Percentiles rank a stretch among this genome's conserved stretches.
Conservation (phyloP, 2,329 filamentous ascomycete species). For the Sporothrix phasma region DNA sequence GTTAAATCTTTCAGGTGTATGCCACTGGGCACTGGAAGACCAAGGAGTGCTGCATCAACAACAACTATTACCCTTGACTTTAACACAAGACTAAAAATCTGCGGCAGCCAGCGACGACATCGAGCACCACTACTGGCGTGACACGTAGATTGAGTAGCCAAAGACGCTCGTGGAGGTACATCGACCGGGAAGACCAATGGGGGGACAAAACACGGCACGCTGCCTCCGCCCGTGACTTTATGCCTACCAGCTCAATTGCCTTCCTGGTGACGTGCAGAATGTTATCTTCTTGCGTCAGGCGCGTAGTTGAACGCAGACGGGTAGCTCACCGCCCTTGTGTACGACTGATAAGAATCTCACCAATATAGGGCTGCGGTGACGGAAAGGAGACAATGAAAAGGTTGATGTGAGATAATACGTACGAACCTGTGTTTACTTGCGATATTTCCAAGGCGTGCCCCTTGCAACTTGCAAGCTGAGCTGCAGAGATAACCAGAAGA, state of each 20-base stretch:
- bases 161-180: not conserved
- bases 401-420: not conserved
- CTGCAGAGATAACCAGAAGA: not conserved
- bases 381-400: not conserved
- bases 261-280: not conserved
- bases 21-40: not conserved
- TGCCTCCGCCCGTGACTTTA: not conserved
- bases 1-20: too few species aligned
- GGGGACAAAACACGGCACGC: not conserved
- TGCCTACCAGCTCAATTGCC: not conserved
- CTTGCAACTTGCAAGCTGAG: too few species aligned
- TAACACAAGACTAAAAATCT: too few species aligned
- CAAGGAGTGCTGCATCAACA: not conserved
- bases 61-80: not conserved
- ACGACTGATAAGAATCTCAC: not conserved
- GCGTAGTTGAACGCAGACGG: not conserved
- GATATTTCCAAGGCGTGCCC: too few species aligned
- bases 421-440: not conserved
- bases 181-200: not conserved
- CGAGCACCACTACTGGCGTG: not conserved
- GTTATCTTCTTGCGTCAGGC: not conserved
- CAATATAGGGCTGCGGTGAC: not conserved
- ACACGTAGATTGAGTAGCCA: not conserved
- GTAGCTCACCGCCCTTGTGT: conserved; percentile 4
- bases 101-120: too few species aligned